These are phyloP conservation scores for Sherardia arvensis DNA, from an alignment of 257 asterid genomes.

Conservation along the genomic window DNA sequence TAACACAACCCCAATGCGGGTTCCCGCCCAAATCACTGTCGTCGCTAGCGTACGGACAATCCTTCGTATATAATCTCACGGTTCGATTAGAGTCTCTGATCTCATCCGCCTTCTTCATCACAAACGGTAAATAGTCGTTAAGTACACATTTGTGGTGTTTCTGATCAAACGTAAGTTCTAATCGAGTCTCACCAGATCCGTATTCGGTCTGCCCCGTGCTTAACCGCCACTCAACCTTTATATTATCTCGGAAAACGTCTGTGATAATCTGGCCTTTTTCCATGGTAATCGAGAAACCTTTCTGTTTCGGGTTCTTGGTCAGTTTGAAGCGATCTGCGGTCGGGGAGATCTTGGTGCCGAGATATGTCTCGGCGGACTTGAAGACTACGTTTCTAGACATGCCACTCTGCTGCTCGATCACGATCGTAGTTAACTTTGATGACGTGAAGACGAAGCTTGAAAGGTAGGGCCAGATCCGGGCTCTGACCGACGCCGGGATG, in stretches of 20 bases:
- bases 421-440: constrained; percentile 33
- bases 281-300: constrained; percentile 33
- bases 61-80: constrained; percentile 60
- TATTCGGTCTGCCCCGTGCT: constrained; percentile 34
- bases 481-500: too few relatives aligned
- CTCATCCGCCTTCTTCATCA: constrained; percentile 44
- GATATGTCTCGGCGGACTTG: constrained; percentile 64
- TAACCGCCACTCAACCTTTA: constrained; percentile 44
- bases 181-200: constrained; percentile 34
- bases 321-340: constrained; percentile 36
- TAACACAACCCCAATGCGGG: constrained; percentile 56
- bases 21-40: constrained; percentile 36
- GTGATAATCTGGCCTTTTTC: constrained; percentile 38
- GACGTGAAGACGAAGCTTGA: too few relatives aligned
- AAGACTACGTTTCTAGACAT: constrained; percentile 47
- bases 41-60: constrained; percentile 36
- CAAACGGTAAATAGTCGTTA: constrained; percentile 45
- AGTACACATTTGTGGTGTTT: constrained; percentile 26
- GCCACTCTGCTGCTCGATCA: constrained; percentile 57
- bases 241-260: constrained; percentile 21
- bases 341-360: constrained; percentile 48
- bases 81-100: constrained; percentile 32
- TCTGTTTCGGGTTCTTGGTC: constrained; percentile 43
- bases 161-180: constrained; percentile 60
- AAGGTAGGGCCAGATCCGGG: too few relatives aligned